phyloP scores from a whole-genome alignment of 1,284 basidiomycete genomes.

The Moesziomyces globuligerus region DNA sequence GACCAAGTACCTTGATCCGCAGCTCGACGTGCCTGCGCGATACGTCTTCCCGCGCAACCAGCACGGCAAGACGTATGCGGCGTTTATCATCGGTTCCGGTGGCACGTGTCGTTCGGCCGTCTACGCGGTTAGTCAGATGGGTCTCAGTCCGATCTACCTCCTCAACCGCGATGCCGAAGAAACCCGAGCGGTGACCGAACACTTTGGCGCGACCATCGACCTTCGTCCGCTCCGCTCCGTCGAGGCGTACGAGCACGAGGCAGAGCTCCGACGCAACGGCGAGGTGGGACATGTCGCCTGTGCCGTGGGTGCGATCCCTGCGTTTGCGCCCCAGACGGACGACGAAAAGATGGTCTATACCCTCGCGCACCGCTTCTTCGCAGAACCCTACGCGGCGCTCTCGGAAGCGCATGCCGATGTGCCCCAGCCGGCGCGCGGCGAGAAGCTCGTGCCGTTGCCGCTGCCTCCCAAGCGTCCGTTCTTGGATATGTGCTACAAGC shows the following conservation, averaged over 20 bases:
- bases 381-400: slow-evolving; percentile 14
- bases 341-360: slow-evolving; percentile 64
- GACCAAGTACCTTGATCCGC: slow-evolving; percentile 35
- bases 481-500: slow-evolving; percentile 68
- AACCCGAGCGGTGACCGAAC: slow-evolving; percentile 43
- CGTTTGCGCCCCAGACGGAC: slow-evolving; percentile 53
- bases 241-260: slow-evolving; percentile 35
- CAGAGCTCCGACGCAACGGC: slow-evolving; percentile 22
- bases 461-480: slow-evolving; percentile 57
- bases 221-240: slow-evolving; percentile 36
- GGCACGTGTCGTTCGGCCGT: slow-evolving; percentile 52
- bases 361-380: slow-evolving; percentile 53
- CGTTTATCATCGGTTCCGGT: slow-evolving; percentile 55
- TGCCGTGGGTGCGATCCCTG: slow-evolving; percentile 64
- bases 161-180: slow-evolving; percentile 48
- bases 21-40: slow-evolving; percentile 8
- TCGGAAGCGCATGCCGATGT: slow-evolving; percentile 2
- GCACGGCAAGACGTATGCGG: slow-evolving; percentile 35
- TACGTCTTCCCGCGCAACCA: slow-evolving; percentile 30
- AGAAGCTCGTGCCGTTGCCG: slow-evolving; percentile 29
- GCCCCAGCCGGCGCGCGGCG: not conserved
- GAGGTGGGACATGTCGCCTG: slow-evolving; percentile 42
- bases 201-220: slow-evolving; percentile 42
- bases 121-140: slow-evolving; percentile 45
- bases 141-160: slow-evolving; percentile 47